These are phyloP conservation scores for Aspergillus cavernicola DNA, from an alignment of 495 filamentous ascomycete genomes.

Conservation along the genomic window DNA sequence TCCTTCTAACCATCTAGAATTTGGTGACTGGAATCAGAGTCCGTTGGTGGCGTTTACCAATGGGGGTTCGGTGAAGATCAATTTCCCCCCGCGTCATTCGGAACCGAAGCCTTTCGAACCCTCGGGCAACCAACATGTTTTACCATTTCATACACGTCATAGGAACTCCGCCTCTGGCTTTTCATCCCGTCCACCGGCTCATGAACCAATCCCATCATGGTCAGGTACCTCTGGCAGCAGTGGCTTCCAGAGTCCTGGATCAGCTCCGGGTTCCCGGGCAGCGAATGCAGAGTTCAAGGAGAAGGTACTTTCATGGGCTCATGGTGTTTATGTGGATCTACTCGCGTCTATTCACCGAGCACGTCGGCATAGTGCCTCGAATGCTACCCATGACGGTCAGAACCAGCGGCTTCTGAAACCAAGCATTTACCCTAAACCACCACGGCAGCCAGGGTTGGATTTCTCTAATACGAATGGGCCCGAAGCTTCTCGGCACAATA, in stretches of 20 bases:
- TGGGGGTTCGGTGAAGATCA: constrained; percentile 30
- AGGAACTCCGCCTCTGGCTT: constrained; percentile 16
- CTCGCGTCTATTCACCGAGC: constrained; percentile 68
- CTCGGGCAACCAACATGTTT: constrained; percentile 16
- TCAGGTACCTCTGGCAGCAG: constrained; percentile 18
- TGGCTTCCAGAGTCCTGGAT: constrained; percentile 22
- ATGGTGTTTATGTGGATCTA: constrained; percentile 83
- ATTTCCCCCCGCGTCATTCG: constrained; percentile 43
- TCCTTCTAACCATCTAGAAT: constrained; percentile 24
- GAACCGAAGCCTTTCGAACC: constrained; percentile 28
- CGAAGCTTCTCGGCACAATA: constrained; percentile 39
- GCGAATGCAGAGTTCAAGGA: constrained; percentile 69
- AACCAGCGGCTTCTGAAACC: constrained; percentile 44
- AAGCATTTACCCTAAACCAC: constrained; percentile 61
- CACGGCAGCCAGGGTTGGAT: constrained; percentile 48
- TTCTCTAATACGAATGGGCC: constrained; percentile 30
- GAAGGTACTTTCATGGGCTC: constrained; percentile 77
- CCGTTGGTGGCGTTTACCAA: constrained; percentile 24
- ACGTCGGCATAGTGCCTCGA: constrained; percentile 41
- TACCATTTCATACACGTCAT: constrained; percentile 35
- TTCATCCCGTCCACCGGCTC: constrained; percentile 18
- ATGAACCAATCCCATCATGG: constrained; percentile 24
- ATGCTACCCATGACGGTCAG: constrained; percentile 29
- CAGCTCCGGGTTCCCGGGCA: constrained; percentile 19
- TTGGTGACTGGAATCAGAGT: constrained; percentile 31